Percentiles rank a stretch among this genome's conserved stretches.
Evolutionary conservation across 345 rosid species (phyloP).

Genomic region (Dipteronia dyeriana): DNA sequence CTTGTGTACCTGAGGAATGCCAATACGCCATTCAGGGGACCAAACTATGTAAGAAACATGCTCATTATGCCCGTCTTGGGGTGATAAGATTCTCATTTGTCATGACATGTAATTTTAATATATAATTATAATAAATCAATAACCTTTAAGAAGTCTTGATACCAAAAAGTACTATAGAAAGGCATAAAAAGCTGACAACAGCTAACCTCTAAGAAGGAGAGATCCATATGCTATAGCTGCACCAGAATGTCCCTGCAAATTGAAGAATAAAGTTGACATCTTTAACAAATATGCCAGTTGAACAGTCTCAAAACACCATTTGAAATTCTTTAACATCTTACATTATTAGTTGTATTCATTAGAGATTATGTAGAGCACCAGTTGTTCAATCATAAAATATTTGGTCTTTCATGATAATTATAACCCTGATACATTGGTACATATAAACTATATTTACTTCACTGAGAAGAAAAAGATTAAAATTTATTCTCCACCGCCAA

Average conservation of each 20-base stretch:
- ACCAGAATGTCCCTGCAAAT: conserved; percentile 83
- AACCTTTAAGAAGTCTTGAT: background rate
- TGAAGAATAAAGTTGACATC: conserved; percentile 15
- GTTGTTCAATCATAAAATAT: background rate
- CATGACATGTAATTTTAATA: background rate
- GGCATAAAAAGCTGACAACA: background rate
- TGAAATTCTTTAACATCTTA: background rate
- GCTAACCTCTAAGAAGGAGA: conserved; percentile 83
- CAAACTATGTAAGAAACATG: background rate
- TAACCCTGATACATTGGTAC: background rate
- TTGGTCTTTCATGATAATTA: background rate
- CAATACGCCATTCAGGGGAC: background rate
- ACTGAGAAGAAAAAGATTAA: background rate
- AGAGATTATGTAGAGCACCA: background rate
- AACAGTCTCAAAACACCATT: background rate
- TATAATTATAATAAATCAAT: background rate
- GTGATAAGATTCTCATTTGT: conserved; percentile 7
- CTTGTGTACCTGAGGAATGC: conserved; percentile 60
- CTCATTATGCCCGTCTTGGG: background rate
- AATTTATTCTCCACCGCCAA: background rate
- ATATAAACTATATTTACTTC: background rate
- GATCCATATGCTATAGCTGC: conserved; percentile 93
- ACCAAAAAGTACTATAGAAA: conserved; percentile 4
- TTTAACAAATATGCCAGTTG: background rate
- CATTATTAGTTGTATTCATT: background rate